These are phyloP conservation scores for Citrus glauca DNA, from an alignment of 345 rosid species.

Conservation along the genomic window DNA sequence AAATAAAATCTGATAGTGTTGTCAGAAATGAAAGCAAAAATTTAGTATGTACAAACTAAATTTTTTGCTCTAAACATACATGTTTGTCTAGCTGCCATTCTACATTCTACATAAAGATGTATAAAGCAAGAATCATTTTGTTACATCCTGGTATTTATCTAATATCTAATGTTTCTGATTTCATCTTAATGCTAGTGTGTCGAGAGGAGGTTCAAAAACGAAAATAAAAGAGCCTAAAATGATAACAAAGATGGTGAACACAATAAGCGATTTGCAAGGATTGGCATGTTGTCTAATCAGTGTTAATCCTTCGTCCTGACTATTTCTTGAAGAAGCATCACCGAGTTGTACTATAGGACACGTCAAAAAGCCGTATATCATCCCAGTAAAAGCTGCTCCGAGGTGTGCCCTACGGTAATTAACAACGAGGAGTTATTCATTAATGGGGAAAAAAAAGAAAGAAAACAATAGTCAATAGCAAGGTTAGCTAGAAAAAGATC, in stretches of 20 bases:
- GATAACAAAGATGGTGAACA: constrained; percentile 43
- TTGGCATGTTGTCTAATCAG: constrained; percentile 36
- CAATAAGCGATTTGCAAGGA: constrained; percentile 58
- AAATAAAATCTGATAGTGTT: background rate
- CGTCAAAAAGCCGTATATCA: constrained; percentile 56
- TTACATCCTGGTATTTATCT: background rate
- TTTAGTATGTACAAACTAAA: no score
- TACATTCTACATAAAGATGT: background rate
- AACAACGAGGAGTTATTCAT: background rate
- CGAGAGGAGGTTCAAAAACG: constrained; percentile 52
- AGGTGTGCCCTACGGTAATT: constrained; percentile 61
- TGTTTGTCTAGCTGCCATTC: background rate
- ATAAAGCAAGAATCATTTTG: background rate
- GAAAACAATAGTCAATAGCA: no score
- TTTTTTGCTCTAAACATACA: background rate
- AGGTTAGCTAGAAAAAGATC: background rate
- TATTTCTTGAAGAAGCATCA: constrained; percentile 41
- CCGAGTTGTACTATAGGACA: constrained; percentile 61
- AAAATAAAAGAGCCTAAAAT: constrained; percentile 44
- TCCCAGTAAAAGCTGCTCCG: constrained; percentile 66
- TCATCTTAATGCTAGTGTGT: constrained; percentile 30
- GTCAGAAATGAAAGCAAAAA: background rate
- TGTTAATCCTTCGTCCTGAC: constrained; percentile 51
- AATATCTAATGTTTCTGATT: constrained; percentile 6
- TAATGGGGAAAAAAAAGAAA: no score